A percentile compares a stretch with the other conserved stretches of the same genome.
phyloP scores from a whole-genome alignment of 192 early-diverging fungal genomes.

The Coemansia furcata region DNA sequence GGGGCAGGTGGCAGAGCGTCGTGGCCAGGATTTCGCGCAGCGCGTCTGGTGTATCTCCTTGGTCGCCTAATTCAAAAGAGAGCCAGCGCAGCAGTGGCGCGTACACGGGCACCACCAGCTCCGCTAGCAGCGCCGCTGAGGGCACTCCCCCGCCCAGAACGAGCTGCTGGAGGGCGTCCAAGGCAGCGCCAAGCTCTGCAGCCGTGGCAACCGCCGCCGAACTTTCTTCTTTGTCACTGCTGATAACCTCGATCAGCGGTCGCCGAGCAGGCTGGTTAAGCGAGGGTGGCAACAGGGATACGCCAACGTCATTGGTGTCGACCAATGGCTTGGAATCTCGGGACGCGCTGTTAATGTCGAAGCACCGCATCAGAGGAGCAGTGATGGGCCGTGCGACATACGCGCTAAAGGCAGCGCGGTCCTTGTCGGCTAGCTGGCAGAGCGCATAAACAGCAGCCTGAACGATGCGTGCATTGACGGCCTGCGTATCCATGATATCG shows the following conservation, averaged over 20 bases:
- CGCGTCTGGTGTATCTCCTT: slow-evolving; percentile 20
- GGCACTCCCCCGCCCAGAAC: slow-evolving; percentile 63
- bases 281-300: neutral
- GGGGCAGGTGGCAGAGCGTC: slow-evolving; percentile 24
- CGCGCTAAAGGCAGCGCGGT: slow-evolving; percentile 10
- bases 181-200: slow-evolving; percentile 38
- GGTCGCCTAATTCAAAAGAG: slow-evolving; percentile 44
- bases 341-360: neutral
- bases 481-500: slow-evolving; percentile 4
- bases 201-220: neutral
- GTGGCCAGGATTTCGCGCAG: slow-evolving; percentile 38
- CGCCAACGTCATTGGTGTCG: neutral
- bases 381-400: slow-evolving; percentile 54
- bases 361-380: slow-evolving; percentile 43
- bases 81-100: slow-evolving; percentile 60
- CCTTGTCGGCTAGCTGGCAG: slow-evolving; percentile 14
- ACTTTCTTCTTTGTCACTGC: neutral
- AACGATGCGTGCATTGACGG: slow-evolving; percentile 2
- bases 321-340: neutral
- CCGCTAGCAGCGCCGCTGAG: slow-evolving; percentile 55
- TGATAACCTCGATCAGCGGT: slow-evolving; percentile 26
- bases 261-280: neutral
- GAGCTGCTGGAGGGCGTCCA: slow-evolving; percentile 56
- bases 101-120: slow-evolving; percentile 55
- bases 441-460: slow-evolving; percentile 29